Conservation (phyloP, 495 filamentous ascomycete species). For the Penicillium waksmanii region DNA sequence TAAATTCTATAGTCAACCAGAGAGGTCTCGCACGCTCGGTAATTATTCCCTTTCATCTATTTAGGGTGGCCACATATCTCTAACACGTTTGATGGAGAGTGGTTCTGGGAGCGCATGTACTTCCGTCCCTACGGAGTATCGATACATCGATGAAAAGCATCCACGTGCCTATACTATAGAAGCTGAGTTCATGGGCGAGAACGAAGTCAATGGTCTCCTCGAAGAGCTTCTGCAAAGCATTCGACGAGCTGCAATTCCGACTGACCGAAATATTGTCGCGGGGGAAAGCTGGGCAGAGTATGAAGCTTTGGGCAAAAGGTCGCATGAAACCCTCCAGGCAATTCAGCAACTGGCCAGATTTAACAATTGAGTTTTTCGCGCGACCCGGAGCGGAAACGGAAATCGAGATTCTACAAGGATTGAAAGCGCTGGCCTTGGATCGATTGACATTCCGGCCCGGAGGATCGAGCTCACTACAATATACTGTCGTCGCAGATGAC, state of each 20-base stretch:
- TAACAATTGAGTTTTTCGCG: constrained; percentile 28
- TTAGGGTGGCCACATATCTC: neutral
- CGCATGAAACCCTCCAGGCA: constrained; percentile 26
- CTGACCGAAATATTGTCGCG: neutral
- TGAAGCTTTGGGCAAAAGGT: constrained; percentile 10
- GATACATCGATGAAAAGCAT: constrained; percentile 24
- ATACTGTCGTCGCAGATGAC: constrained; percentile 16
- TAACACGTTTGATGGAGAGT: constrained; percentile 21
- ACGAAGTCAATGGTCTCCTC: constrained; percentile 29
- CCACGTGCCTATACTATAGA: constrained; percentile 30
- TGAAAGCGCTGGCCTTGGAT: constrained; percentile 24
- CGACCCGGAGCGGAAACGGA: constrained; percentile 7
- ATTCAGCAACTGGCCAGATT: constrained; percentile 20
- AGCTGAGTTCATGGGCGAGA: constrained; percentile 30
- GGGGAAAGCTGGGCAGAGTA: constrained; percentile 17
- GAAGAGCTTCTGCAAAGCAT: constrained; percentile 28
- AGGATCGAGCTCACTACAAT: constrained; percentile 12
- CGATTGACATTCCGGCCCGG: constrained; percentile 18
- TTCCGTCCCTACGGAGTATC: constrained; percentile 38
- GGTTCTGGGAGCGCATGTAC: constrained; percentile 37
- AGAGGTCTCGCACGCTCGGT: constrained; percentile 33
- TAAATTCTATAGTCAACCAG: constrained; percentile 38
- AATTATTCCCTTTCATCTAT: constrained; percentile 4
- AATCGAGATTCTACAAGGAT: constrained; percentile 9
- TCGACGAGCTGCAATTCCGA: constrained; percentile 17